These are phyloP conservation scores for Xylaria intraflava DNA, from an alignment of 495 filamentous ascomycete genomes.

Conservation along the genomic window DNA sequence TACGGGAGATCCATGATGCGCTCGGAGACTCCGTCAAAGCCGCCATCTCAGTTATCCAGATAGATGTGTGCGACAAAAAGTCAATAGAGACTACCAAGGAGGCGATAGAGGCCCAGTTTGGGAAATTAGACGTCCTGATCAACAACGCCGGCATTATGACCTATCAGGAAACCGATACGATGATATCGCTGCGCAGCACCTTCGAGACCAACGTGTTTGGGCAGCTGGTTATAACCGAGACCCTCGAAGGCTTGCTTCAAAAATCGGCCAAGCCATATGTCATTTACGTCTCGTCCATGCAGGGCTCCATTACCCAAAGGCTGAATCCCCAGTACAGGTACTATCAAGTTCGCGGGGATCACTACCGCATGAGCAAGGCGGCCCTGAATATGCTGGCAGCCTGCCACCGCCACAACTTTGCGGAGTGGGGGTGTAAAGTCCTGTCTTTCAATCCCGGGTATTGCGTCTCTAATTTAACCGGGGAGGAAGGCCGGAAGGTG, in stretches of 20 bases:
- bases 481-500: conserved; percentile 25
- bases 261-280: conserved; percentile 37
- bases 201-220: conserved; percentile 48
- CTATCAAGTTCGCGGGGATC: conserved; percentile 16
- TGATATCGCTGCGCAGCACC: conserved; percentile 25
- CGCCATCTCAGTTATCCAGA: conserved; percentile 29
- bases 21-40: conserved; percentile 17
- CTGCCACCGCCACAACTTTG: conserved; percentile 43
- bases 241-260: conserved; percentile 41
- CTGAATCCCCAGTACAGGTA: conserved; percentile 19
- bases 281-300: conserved; percentile 37
- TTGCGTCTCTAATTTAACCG: conserved; percentile 44
- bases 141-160: conserved; percentile 42
- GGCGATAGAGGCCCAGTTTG: conserved; percentile 27
- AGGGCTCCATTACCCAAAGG: conserved; percentile 24
- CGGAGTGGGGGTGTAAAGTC: conserved; percentile 50
- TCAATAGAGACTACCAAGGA: conserved; percentile 35
- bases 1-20: conserved; percentile 27
- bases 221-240: conserved; percentile 37
- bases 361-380: conserved; percentile 52
- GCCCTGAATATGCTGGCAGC: conserved; percentile 58
- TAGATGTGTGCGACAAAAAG: conserved; percentile 41
- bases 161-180: conserved; percentile 16
- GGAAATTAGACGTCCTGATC: conserved; percentile 41
- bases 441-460: conserved; percentile 47